phyloP scores from a whole-genome alignment of 495 filamentous ascomycete genomes.

The Viridothelium virens region DNA sequence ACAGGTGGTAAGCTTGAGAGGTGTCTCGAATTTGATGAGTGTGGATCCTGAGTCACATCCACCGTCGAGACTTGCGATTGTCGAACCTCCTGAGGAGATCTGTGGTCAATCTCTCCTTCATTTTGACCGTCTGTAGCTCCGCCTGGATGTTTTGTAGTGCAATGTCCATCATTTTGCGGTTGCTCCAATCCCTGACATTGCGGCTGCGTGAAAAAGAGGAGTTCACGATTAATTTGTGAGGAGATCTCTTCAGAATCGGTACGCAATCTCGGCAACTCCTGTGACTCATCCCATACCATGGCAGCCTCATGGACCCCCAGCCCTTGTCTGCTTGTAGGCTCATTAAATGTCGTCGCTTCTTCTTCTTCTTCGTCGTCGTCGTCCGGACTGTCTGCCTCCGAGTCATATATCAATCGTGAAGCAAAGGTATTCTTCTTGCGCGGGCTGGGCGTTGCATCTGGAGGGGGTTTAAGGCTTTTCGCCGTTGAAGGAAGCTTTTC shows the following conservation, averaged over 20 bases:
- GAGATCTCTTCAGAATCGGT: constrained; percentile 3
- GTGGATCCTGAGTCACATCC: not conserved
- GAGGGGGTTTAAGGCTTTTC: not conserved
- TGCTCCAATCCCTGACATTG: not conserved
- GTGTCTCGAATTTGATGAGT: not conserved
- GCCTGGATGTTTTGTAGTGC: not conserved
- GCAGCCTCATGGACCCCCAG: not conserved
- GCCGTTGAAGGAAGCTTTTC: not conserved
- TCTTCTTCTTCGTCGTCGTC: not conserved
- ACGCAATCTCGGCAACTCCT: not conserved
- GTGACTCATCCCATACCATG: not conserved
- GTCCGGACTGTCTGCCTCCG: not conserved
- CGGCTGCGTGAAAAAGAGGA: not conserved
- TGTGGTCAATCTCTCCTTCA: not conserved
- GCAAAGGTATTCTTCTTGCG: not conserved
- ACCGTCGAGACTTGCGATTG: constrained; percentile 6
- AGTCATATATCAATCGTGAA: not conserved
- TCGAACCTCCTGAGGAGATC: not conserved
- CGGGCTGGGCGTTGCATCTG: not conserved
- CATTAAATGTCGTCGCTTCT: not conserved
- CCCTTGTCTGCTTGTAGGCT: not conserved
- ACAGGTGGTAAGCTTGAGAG: not conserved
- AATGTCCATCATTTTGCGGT: not conserved
- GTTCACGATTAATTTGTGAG: constrained; percentile 1
- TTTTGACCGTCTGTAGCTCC: not conserved